Conservation (phyloP, 2,329 filamentous ascomycete genomes). For the Rhynchosporium agropyri region DNA sequence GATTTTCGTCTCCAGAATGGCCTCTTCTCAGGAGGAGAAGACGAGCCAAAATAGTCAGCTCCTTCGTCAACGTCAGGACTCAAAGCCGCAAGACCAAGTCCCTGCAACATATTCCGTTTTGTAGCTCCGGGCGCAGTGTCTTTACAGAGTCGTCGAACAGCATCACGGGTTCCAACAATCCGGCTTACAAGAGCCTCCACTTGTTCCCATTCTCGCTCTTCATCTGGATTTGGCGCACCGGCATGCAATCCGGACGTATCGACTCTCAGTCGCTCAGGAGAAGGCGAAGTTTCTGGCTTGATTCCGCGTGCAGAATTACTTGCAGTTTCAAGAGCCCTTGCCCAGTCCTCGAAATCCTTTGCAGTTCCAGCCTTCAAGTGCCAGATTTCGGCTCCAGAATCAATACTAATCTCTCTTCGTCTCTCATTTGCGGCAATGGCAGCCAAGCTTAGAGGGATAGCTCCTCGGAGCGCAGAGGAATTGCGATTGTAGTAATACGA, state of each 20-base stretch:
- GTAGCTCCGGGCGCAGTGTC: slow-evolving; percentile 66
- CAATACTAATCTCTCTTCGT: slow-evolving; percentile 89
- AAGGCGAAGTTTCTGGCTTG: slow-evolving; percentile 43
- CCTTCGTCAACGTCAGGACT: slow-evolving; percentile 50
- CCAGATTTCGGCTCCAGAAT: slow-evolving; percentile 97
- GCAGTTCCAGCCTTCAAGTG: slow-evolving; percentile 82
- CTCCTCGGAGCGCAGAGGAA: slow-evolving; percentile 87
- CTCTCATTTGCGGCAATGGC: slow-evolving; percentile 89
- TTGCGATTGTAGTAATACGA: slow-evolving; percentile 97
- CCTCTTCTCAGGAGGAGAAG: slow-evolving; percentile 57
- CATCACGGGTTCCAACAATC: slow-evolving; percentile 85
- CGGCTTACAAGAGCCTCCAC: slow-evolving; percentile 85
- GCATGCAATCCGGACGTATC: slow-evolving; percentile 39
- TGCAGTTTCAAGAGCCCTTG: slow-evolving; percentile 79
- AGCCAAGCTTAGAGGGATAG: slow-evolving; percentile 88
- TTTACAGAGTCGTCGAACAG: slow-evolving; percentile 81
- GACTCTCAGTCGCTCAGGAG: slow-evolving; percentile 41
- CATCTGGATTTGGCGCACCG: slow-evolving; percentile 48
- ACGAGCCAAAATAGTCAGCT: slow-evolving; percentile 56
- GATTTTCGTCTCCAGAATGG: slow-evolving; percentile 95
- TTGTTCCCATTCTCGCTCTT: slow-evolving; percentile 83
- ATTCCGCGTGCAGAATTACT: slow-evolving; percentile 65
- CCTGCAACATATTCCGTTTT: slow-evolving; percentile 35
- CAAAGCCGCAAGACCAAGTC: slow-evolving; percentile 44
- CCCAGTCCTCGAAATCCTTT: slow-evolving; percentile 88